phyloP scores from a whole-genome alignment of 2,329 filamentous ascomycete species.

The Trichophyton benhamiae region DNA sequence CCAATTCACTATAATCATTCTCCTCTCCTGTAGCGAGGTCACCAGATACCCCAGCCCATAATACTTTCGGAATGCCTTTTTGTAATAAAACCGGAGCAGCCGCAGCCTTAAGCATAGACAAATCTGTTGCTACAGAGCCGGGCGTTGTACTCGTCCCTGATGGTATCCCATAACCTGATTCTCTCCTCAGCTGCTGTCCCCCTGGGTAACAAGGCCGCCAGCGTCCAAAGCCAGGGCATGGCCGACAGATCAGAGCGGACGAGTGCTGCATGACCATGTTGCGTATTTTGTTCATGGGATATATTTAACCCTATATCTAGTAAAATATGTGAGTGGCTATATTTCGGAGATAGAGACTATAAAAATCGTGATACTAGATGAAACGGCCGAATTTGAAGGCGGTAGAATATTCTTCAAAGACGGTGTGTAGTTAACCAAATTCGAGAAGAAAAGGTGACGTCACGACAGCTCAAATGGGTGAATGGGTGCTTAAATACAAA shows the following conservation, averaged over 20 bases:
- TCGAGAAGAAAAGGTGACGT: too few relatives aligned
- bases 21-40: neutral
- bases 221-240: neutral
- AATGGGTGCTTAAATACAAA: too few relatives aligned
- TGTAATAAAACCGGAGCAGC: neutral
- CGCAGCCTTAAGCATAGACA: neutral
- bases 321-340: too few relatives aligned
- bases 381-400: too few relatives aligned
- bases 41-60: neutral
- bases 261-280: too few relatives aligned
- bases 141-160: neutral
- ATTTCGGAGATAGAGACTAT: too few relatives aligned
- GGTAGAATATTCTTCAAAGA: too few relatives aligned
- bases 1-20: neutral
- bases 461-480: too few relatives aligned
- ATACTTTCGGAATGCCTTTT: neutral
- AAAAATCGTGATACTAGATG: too few relatives aligned
- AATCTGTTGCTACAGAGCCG: neutral
- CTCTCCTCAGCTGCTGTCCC: neutral
- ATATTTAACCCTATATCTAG: too few relatives aligned
- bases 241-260: neutral
- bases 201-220: neutral
- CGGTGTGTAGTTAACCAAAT: too few relatives aligned
- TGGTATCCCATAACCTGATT: neutral
- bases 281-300: too few relatives aligned